phyloP scores from a whole-genome alignment of 768 basidiomycete genomes.

The Cubamyces sp. region DNA sequence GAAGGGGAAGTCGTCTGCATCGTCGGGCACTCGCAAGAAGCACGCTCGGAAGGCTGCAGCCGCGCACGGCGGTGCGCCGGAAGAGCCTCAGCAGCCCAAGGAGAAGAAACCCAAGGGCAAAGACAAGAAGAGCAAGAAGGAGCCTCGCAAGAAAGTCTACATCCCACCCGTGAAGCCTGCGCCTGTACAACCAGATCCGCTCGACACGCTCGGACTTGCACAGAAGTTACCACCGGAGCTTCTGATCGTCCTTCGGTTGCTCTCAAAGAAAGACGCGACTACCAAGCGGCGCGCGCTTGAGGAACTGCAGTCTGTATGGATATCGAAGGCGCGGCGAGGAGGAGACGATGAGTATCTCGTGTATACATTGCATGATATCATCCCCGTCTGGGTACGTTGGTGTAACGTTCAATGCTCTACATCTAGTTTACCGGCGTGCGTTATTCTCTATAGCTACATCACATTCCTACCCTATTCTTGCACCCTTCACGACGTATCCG shows the following conservation, averaged over 20 bases:
- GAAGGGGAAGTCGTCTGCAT: slow-evolving; percentile 77
- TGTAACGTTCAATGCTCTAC: too few species aligned
- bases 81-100: slow-evolving; percentile 34
- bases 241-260: slow-evolving; percentile 74
- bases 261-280: slow-evolving; percentile 88
- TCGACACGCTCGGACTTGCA: slow-evolving; percentile 82
- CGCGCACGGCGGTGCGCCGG: slow-evolving; percentile 38
- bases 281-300: slow-evolving; percentile 87
- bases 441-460: slow-evolving; percentile 66
- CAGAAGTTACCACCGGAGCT: slow-evolving; percentile 78
- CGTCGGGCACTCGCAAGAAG: slow-evolving; percentile 89
- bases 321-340: slow-evolving; percentile 53
- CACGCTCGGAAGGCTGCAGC: slow-evolving; percentile 75
- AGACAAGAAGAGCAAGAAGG: slow-evolving; percentile 58
- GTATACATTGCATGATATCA: slow-evolving; percentile 54
- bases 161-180: slow-evolving; percentile 84
- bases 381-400: slow-evolving; percentile 89
- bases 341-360: slow-evolving; percentile 45
- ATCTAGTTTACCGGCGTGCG: not conserved
- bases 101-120: slow-evolving; percentile 52
- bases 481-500: slow-evolving; percentile 82
- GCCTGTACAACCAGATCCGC: slow-evolving; percentile 77
- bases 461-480: slow-evolving; percentile 78
- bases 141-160: slow-evolving; percentile 83
- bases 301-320: slow-evolving; percentile 73